These are phyloP conservation scores for Blastobotrys chiropterorum DNA, from an alignment of 805 yeast genomes.

Conservation along the genomic window DNA sequence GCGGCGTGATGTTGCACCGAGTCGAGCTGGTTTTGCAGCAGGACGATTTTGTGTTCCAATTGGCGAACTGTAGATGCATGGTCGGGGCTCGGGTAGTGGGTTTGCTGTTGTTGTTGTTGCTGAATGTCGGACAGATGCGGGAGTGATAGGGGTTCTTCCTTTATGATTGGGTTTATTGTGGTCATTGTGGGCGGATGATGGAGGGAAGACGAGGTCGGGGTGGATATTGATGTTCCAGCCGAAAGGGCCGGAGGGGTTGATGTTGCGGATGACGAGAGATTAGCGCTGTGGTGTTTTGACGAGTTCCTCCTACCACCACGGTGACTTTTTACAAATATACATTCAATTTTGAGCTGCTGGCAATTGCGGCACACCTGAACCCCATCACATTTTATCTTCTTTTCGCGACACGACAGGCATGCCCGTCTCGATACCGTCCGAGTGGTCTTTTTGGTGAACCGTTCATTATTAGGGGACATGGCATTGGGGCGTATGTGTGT, in stretches of 20 bases:
- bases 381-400: slow-evolving; percentile 69
- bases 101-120: not conserved
- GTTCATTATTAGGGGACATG: not conserved
- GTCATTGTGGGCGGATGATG: not conserved
- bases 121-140: not conserved
- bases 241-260: not conserved
- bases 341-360: slow-evolving; percentile 6
- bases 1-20: not conserved
- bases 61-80: not conserved
- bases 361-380: slow-evolving; percentile 25
- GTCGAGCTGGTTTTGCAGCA: not conserved
- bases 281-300: not conserved
- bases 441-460: slow-evolving; percentile 2
- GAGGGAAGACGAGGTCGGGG: not conserved
- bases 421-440: slow-evolving; percentile 44
- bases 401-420: slow-evolving; percentile 78
- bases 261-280: not conserved
- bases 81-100: not conserved
- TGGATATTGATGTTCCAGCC: not conserved
- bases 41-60: not conserved
- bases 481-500: not conserved
- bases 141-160: not conserved
- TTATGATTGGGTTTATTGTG: too few relatives aligned
- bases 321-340: slow-evolving; percentile 8
- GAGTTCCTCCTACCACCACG: slow-evolving; percentile 7